Percentiles rank a stretch among this genome's conserved stretches.
Conservation (phyloP, 2,329 filamentous ascomycete species). For the Chaetomium strumarium region DNA sequence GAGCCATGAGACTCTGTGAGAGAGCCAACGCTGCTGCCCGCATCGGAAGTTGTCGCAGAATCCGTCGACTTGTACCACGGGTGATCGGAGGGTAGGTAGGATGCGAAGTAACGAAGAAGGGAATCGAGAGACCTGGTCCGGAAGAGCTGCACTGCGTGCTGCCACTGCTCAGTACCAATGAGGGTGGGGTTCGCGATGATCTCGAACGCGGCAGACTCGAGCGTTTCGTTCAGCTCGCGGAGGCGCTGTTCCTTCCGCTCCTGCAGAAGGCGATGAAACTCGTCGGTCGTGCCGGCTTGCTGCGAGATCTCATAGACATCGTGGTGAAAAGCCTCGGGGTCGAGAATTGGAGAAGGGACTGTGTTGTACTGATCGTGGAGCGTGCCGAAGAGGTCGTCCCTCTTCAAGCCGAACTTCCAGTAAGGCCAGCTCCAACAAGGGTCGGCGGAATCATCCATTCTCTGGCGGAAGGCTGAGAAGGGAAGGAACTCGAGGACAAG, state of each 20-base stretch:
- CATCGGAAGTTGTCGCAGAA: constrained; percentile 34
- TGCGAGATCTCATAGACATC: constrained; percentile 55
- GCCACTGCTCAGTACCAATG: constrained; percentile 55
- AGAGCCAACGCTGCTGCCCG: constrained; percentile 35
- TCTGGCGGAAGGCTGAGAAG: constrained; percentile 23
- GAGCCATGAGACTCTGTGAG: constrained; percentile 27
- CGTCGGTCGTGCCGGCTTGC: constrained; percentile 43
- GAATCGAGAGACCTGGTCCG: constrained; percentile 54
- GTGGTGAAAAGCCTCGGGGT: constrained; percentile 56
- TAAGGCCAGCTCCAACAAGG: constrained; percentile 49
- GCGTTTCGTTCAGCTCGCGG: constrained; percentile 48
- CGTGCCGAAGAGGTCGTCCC: constrained; percentile 50
- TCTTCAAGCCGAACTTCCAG: constrained; percentile 60
- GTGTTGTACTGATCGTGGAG: constrained; percentile 58
- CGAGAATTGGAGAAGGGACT: constrained; percentile 49
- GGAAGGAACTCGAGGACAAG: constrained; percentile 1
- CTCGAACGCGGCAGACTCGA: constrained; percentile 53
- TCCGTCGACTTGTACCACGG: constrained; percentile 35
- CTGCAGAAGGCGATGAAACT: constrained; percentile 50
- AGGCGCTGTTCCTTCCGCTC: constrained; percentile 49
- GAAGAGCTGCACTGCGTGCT: constrained; percentile 53
- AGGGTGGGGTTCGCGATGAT: constrained; percentile 55
- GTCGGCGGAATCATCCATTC: constrained; percentile 52
- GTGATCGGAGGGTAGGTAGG: constrained; percentile 50
- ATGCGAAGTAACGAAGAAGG: constrained; percentile 54